Evolutionary conservation across 2,329 filamentous ascomycete species (phyloP).

Genomic region (Colletotrichum tropicale): DNA sequence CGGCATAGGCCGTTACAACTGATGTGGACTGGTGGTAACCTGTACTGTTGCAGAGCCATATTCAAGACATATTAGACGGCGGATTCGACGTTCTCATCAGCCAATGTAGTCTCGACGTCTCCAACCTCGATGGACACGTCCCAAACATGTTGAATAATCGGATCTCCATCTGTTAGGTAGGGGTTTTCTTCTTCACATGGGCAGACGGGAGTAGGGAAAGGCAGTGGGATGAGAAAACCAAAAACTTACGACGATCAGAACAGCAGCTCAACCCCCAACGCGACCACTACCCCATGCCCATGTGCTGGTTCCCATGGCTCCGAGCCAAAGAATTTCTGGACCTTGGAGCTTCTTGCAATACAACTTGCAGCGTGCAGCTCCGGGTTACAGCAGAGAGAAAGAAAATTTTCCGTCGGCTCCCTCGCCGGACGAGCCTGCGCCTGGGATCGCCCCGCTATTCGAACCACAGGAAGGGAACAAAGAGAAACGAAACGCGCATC

Average conservation of each 20-base stretch:
- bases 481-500: neutral
- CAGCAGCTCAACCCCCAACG: neutral
- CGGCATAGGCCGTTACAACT: neutral
- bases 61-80: neutral
- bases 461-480: neutral
- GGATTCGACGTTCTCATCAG: neutral
- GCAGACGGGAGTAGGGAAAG: neutral
- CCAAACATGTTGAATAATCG: neutral
- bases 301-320: neutral
- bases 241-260: conserved; percentile 2
- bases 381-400: neutral
- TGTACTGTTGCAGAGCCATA: neutral
- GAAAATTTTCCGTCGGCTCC: conserved; percentile 11
- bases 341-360: neutral
- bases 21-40: neutral
- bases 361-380: neutral
- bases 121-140: neutral
- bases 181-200: neutral
- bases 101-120: neutral
- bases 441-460: neutral
- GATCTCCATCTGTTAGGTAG: neutral
- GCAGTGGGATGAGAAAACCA: neutral
- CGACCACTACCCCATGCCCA: neutral
- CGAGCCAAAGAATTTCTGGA: neutral
- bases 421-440: neutral